A percentile compares a stretch with the other conserved stretches of the same genome.
phyloP scores from a whole-genome alignment of 768 basidiomycete genomes.

The Polyporus arcularius region DNA sequence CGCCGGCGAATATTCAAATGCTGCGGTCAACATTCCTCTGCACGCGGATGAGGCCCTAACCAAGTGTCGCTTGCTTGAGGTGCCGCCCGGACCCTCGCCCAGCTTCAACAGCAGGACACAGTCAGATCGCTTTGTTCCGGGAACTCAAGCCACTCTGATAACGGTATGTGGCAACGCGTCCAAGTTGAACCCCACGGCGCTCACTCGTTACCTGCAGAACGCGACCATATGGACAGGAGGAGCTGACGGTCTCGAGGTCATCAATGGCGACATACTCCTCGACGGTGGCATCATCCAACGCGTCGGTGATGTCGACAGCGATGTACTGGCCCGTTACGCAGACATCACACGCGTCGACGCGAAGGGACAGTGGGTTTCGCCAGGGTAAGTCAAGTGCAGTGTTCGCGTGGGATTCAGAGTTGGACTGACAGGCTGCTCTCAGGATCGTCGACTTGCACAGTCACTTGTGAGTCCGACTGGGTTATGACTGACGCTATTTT shows the following conservation, averaged over 20 bases:
- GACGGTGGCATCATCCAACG: constrained; percentile 67
- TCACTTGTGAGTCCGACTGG: constrained; percentile 19
- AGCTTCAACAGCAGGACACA: constrained; percentile 49
- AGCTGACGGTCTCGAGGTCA: constrained; percentile 64
- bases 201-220: constrained; percentile 37
- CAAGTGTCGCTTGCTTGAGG: constrained; percentile 45
- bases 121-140: constrained; percentile 68
- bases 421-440: neutral
- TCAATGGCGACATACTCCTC: constrained; percentile 67
- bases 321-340: constrained; percentile 23
- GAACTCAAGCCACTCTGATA: constrained; percentile 57
- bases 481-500: constrained; percentile 46
- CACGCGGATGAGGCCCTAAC: constrained; percentile 36
- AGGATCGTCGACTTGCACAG: constrained; percentile 22
- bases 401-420: no score
- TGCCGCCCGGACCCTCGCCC: constrained; percentile 43
- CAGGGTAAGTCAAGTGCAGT: constrained; percentile 43
- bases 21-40: constrained; percentile 15
- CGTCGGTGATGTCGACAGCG: constrained; percentile 47
- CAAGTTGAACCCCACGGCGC: no score
- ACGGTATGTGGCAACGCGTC: neutral
- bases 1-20: neutral
- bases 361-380: constrained; percentile 75
- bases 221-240: constrained; percentile 85
- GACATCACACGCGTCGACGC: constrained; percentile 59